Percentiles rank a stretch among this genome's conserved stretches.
Conservation (phyloP, 208 protist species). For the Leishmania tropica region DNA sequence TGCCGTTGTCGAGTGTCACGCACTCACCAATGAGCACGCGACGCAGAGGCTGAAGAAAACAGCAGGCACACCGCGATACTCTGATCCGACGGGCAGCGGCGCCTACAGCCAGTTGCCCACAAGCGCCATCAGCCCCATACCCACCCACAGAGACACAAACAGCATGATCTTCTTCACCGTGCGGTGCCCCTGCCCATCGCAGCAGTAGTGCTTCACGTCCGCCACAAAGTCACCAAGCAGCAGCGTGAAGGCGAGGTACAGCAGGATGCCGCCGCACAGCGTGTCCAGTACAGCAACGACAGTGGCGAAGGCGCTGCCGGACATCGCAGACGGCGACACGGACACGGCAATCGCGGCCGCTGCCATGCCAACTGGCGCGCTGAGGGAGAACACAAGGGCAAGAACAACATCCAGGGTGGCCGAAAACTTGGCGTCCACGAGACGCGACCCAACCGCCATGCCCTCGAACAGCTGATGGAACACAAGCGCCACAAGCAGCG, state of each 20-base stretch:
- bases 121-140: constrained; percentile 50
- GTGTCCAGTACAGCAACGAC: constrained; percentile 53
- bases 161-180: constrained; percentile 22
- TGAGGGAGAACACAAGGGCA: constrained; percentile 48
- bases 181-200: constrained; percentile 13
- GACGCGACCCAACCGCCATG: constrained; percentile 60
- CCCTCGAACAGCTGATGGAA: constrained; percentile 84
- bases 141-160: constrained; percentile 41
- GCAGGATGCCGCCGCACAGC: constrained; percentile 69
- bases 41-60: neutral
- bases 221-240: constrained; percentile 63
- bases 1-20: neutral
- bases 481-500: constrained; percentile 56
- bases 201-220: constrained; percentile 31
- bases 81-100: neutral
- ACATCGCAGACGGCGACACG: constrained; percentile 37
- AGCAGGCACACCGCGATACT: neutral
- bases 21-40: neutral
- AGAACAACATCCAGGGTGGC: constrained; percentile 39
- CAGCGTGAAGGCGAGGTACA: constrained; percentile 72
- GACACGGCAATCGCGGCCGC: constrained; percentile 31
- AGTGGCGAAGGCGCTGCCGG: constrained; percentile 35
- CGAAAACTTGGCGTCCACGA: constrained; percentile 60
- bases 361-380: constrained; percentile 48
- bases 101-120: constrained; percentile 53